Evolutionary conservation across 2,329 filamentous ascomycete genomes (phyloP), one percentile per base, ranked within the genome.

Genomic region (Penicillium sp.): DNA sequence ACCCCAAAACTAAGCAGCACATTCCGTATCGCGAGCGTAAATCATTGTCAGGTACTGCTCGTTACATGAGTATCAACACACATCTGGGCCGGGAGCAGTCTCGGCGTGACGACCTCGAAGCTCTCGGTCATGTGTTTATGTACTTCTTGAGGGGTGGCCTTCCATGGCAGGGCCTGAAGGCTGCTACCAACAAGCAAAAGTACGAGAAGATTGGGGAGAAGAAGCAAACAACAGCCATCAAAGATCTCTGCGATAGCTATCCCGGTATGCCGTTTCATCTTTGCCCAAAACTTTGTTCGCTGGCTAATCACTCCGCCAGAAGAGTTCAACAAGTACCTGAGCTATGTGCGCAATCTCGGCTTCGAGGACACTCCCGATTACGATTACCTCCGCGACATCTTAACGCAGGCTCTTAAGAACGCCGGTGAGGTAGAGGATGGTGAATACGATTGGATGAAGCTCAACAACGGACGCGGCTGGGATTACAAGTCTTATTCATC

Each of bases 181-280:
- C 82, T 62, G 82, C 82, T 13, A 86, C 82, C 48, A 86, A 86
- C 74, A 86, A 99, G 82, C 93, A 99, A 71, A 99, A 99, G 77
- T 99, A 99, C 70, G 93, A 99, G 76, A 97, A 97, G 81, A 99
- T 99, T 73, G 93, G 93, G 38, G 92, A 99, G 79, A 97, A 99
- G 86, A 99, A 99, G 79, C 93, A 97, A 77, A 96, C 92, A 0
- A 97, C 93, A 18, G 82, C 83, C 4, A 95, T 99, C 76, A 95
- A 96, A 77, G 93, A 99, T 64, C 82, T 99, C 13, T 97, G 92
- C 69, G 91, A 96, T 62, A 87, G 89, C 43, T 97, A 95, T 74
- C 92, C 93, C 58, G 81, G 81, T 84, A 77, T 34, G 74, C 69
- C 52, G 38, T 29, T 19, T 31, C 38, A 27, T 18, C 16, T 12